A percentile compares a stretch with the other conserved stretches of the same genome.
Evolutionary conservation across 371 early-diverging fungal species (phyloP).

Genomic region (Catenaria anguillulae): DNA sequence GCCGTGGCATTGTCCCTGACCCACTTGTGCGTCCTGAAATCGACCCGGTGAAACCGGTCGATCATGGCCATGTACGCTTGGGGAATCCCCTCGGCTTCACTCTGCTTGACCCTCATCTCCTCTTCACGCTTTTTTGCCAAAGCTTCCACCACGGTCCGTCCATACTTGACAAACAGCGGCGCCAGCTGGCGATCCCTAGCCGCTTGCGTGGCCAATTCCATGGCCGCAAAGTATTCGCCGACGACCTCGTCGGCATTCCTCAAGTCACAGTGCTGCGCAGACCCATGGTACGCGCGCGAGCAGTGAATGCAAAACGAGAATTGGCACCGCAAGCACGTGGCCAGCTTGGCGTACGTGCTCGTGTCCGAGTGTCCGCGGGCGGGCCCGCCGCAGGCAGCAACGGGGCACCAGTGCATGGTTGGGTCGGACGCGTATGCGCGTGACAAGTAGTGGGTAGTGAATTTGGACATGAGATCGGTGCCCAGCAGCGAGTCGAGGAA

Average conservation of each 20-base stretch:
- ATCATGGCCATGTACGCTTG: too few relatives aligned
- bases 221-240: too few relatives aligned
- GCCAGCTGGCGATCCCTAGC: background rate
- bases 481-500: background rate
- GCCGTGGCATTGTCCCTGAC: conserved; percentile 14
- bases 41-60: conserved; percentile 14
- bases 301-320: conserved; percentile 27
- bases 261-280: conserved; percentile 18
- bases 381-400: conserved; percentile 15
- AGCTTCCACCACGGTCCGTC: conserved; percentile 12
- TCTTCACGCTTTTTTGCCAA: background rate
- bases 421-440: conserved; percentile 14
- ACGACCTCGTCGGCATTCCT: conserved; percentile 10
- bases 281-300: conserved; percentile 25
- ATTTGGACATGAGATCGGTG: conserved; percentile 8
- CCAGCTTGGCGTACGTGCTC: conserved; percentile 15
- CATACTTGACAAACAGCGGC: conserved; percentile 20
- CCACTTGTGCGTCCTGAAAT: conserved; percentile 13
- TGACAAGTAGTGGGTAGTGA: conserved; percentile 10
- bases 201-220: conserved; percentile 11
- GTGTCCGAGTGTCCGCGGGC: conserved; percentile 13
- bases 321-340: conserved; percentile 20
- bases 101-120: conserved; percentile 3
- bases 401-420: conserved; percentile 24
- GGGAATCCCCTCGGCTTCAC: too few relatives aligned